Evolutionary conservation across 2,329 filamentous ascomycete species (phyloP).

Genomic region (Lojkania enalia): DNA sequence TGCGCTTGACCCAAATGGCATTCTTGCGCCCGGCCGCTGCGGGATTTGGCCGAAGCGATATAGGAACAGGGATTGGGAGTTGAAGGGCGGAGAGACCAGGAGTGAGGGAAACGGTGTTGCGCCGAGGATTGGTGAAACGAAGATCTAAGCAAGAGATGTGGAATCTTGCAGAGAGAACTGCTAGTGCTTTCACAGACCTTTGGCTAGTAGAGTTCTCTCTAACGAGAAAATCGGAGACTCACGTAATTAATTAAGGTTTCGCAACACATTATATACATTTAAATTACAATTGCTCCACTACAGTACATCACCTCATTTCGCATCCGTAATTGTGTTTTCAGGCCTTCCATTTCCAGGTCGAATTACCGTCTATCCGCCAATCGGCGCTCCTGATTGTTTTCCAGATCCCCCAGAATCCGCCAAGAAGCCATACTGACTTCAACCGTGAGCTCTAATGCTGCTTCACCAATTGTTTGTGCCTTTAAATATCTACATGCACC

Average conservation of each 20-base stretch:
- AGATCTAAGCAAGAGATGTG: too few relatives aligned
- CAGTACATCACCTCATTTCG: too few relatives aligned
- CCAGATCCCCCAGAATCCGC: conserved; percentile 44
- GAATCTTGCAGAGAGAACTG: too few relatives aligned
- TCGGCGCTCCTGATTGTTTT: conserved; percentile 45
- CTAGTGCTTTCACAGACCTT: too few relatives aligned
- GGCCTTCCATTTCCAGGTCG: conserved; percentile 37
- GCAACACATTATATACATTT: too few relatives aligned
- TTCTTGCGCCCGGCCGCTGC: conserved; percentile 26
- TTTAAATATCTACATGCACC: conserved; percentile 54
- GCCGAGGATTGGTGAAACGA: conserved; percentile 8
- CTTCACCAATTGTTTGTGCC: conserved; percentile 30
- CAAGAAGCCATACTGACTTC: conserved; percentile 41
- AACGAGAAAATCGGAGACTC: too few relatives aligned
- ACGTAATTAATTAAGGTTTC: too few relatives aligned
- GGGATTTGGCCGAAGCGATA: conserved; percentile 26
- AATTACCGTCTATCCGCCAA: conserved; percentile 38
- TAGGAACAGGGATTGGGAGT: conserved; percentile 19
- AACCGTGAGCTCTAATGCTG: conserved; percentile 29
- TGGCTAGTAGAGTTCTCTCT: too few relatives aligned
- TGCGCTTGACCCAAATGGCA: conserved; percentile 48
- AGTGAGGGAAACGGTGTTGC: conserved; percentile 20
- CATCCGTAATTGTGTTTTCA: too few relatives aligned
- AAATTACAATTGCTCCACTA: too few relatives aligned
- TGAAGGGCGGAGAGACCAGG: conserved; percentile 16